Evolutionary conservation across 1,284 basidiomycete species (phyloP).

Genomic region (Marasmius fiardii): DNA sequence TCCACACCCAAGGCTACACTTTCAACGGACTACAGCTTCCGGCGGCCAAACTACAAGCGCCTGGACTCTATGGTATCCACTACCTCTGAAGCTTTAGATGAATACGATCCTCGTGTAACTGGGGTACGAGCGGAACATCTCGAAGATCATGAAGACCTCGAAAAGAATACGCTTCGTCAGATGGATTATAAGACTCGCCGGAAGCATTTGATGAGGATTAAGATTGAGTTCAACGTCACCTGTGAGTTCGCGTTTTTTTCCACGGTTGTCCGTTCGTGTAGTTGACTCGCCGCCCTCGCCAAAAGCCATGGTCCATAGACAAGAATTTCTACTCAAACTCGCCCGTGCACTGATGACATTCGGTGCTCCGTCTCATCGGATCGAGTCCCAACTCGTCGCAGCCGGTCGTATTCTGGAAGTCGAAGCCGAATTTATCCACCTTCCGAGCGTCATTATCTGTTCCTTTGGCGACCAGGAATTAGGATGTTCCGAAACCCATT

Average conservation of each 20-base stretch:
- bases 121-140: constrained; percentile 38
- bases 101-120: constrained; percentile 52
- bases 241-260: constrained; percentile 37
- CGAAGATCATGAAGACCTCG: constrained; percentile 58
- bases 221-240: constrained; percentile 68
- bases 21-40: constrained; percentile 15
- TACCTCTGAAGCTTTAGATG: constrained; percentile 46
- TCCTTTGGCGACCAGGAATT: constrained; percentile 80
- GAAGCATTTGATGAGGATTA: constrained; percentile 57
- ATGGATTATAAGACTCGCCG: constrained; percentile 66
- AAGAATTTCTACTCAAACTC: constrained; percentile 79
- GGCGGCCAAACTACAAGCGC: constrained; percentile 17
- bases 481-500: constrained; percentile 78
- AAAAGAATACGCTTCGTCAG: constrained; percentile 49
- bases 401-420: constrained; percentile 82
- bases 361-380: constrained; percentile 85
- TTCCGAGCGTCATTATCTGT: constrained; percentile 79
- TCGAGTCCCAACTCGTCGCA: constrained; percentile 79
- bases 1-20: constrained; percentile 10
- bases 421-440: constrained; percentile 77
- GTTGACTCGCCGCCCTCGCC: neutral
- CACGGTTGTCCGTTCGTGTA: neutral
- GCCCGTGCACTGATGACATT: constrained; percentile 79
- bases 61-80: constrained; percentile 24
- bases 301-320: constrained; percentile 66